A percentile compares a stretch with the other conserved stretches of the same genome.
These are phyloP conservation scores for Zalerion maritima DNA, from an alignment of 495 filamentous ascomycete genomes.

Conservation along the genomic window DNA sequence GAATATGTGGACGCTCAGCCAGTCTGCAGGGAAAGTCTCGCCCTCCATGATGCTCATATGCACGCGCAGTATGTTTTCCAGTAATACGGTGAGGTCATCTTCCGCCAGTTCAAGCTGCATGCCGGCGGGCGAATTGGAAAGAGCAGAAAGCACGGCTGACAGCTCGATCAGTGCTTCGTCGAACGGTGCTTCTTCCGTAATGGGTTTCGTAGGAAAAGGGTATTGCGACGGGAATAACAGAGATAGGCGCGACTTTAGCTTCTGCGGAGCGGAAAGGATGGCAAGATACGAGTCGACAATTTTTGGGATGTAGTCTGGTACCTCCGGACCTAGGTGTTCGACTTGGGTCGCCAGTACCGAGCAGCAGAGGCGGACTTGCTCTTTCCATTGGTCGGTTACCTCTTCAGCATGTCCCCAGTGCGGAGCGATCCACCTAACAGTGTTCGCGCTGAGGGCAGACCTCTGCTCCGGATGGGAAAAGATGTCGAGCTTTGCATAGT, in stretches of 20 bases:
- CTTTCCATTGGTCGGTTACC: slow-evolving; percentile 74
- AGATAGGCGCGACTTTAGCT: slow-evolving; percentile 56
- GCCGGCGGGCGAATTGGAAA: slow-evolving; percentile 53
- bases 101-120: slow-evolving; percentile 57
- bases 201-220: slow-evolving; percentile 67
- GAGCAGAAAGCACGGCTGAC: slow-evolving; percentile 69
- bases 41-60: slow-evolving; percentile 80
- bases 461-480: slow-evolving; percentile 66
- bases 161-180: slow-evolving; percentile 87
- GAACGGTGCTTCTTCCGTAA: slow-evolving; percentile 46
- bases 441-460: slow-evolving; percentile 60
- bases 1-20: slow-evolving; percentile 89
- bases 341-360: slow-evolving; percentile 78
- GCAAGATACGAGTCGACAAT: slow-evolving; percentile 78
- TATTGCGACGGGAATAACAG: slow-evolving; percentile 81
- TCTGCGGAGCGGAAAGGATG: slow-evolving; percentile 48
- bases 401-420: slow-evolving; percentile 72
- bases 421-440: slow-evolving; percentile 78
- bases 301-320: slow-evolving; percentile 79
- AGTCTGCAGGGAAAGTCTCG: slow-evolving; percentile 76
- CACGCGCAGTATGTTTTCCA: slow-evolving; percentile 63
- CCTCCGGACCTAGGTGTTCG: slow-evolving; percentile 59
- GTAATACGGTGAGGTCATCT: slow-evolving; percentile 56
- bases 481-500: slow-evolving; percentile 64
- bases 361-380: slow-evolving; percentile 84